Conservation (phyloP, 2,329 filamentous ascomycete species). For the Penicillium rolfsii region DNA sequence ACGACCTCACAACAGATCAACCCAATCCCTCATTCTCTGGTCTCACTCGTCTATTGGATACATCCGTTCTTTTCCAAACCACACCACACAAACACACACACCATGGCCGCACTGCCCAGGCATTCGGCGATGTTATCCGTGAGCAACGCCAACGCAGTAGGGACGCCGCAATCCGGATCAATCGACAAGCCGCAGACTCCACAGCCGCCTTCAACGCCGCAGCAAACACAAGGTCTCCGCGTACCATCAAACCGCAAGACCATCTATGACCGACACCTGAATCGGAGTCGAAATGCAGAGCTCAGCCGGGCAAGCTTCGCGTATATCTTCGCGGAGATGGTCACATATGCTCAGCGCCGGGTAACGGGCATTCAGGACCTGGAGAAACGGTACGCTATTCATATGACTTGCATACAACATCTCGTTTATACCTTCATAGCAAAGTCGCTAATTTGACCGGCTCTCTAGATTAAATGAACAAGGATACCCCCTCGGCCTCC, state of each 20-base stretch:
- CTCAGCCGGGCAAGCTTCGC: slow-evolving; percentile 92
- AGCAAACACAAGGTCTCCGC: slow-evolving; percentile 64
- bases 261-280: slow-evolving; percentile 95
- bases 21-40: not conserved
- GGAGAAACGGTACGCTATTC: slow-evolving; percentile 71
- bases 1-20: not conserved
- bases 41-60: not conserved
- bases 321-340: slow-evolving; percentile 95
- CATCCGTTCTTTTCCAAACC: not conserved
- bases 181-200: slow-evolving; percentile 33
- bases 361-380: slow-evolving; percentile 93
- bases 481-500: slow-evolving; percentile 91
- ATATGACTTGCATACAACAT: not conserved
- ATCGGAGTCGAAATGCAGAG: slow-evolving; percentile 84
- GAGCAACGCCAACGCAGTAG: slow-evolving; percentile 33
- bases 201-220: slow-evolving; percentile 53
- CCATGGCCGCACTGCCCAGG: slow-evolving; percentile 37
- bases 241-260: slow-evolving; percentile 94
- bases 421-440: no score
- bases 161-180: slow-evolving; percentile 25
- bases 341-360: slow-evolving; percentile 86
- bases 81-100: slow-evolving; percentile 3
- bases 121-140: slow-evolving; percentile 40
- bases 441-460: not conserved
- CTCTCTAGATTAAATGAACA: slow-evolving; percentile 76